Percentiles rank a stretch among this genome's conserved stretches.
phyloP scores from a whole-genome alignment of 768 basidiomycete species.

The Termitomyces sp. region DNA sequence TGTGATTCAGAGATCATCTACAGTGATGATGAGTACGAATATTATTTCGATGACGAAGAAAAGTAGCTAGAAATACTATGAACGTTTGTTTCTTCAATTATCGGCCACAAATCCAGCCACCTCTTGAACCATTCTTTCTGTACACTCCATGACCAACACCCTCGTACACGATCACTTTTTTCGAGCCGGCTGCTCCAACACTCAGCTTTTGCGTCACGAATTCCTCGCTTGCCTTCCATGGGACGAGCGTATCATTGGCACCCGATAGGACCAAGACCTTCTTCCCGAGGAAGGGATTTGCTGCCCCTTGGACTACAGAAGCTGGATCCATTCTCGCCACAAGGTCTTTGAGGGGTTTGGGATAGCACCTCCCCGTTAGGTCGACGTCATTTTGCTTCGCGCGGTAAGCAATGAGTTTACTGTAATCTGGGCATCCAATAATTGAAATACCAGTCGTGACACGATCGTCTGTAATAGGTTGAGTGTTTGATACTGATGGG shows the following conservation, averaged over 20 bases:
- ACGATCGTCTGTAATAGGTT: conserved; percentile 30
- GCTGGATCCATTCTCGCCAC: conserved; percentile 45
- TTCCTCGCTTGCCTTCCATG: conserved; percentile 47
- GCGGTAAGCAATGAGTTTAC: conserved; percentile 49
- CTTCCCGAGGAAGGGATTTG: conserved; percentile 65
- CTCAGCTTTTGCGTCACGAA: conserved; percentile 49
- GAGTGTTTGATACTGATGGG: not conserved
- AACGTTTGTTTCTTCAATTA: too few relatives aligned
- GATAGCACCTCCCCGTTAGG: conserved; percentile 50
- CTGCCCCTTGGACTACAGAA: conserved; percentile 27
- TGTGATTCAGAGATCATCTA: too few relatives aligned
- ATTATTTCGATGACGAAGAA: too few relatives aligned
- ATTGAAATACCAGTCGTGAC: conserved; percentile 42
- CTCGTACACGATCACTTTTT: conserved; percentile 47
- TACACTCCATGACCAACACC: conserved; percentile 60
- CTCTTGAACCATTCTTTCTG: conserved; percentile 51
- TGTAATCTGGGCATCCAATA: conserved; percentile 71
- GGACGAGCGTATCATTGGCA: conserved; percentile 58
- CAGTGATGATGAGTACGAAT: too few relatives aligned
- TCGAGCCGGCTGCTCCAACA: conserved; percentile 47
- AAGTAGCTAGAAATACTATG: too few relatives aligned
- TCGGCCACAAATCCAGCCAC: conserved; percentile 29
- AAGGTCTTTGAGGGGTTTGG: conserved; percentile 41
- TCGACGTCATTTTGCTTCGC: conserved; percentile 38
- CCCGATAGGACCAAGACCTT: conserved; percentile 71